phyloP scores from a whole-genome alignment of 495 filamentous ascomycete genomes.

The Chlorociboria aeruginascens region DNA sequence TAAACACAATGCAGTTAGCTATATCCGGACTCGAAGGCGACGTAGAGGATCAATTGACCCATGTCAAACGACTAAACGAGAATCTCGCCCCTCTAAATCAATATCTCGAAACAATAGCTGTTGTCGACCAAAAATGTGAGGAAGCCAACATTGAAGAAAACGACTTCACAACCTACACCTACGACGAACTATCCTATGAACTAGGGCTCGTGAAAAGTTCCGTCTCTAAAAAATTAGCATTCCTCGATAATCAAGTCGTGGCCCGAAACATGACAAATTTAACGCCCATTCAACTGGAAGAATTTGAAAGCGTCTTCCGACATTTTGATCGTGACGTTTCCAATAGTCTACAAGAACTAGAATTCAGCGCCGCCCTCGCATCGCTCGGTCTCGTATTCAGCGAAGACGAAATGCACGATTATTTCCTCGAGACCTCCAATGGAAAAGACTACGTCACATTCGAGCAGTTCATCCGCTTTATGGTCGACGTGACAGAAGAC shows the following conservation, averaged over 20 bases:
- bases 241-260: conserved; percentile 93
- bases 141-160: conserved; percentile 99
- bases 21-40: conserved; percentile 93
- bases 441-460: conserved; percentile 73
- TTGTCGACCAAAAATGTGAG: conserved; percentile 73
- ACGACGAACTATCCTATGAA: conserved; percentile 93
- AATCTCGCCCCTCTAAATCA: conserved; percentile 79
- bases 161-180: conserved; percentile 95
- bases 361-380: conserved; percentile 89
- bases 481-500: conserved; percentile 97
- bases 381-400: conserved; percentile 89
- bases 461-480: conserved; percentile 97
- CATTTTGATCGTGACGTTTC: conserved; percentile 93
- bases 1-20: conserved; percentile 85
- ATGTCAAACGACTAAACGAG: conserved; percentile 67
- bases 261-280: conserved; percentile 98
- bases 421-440: conserved; percentile 70
- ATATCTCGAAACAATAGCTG: conserved; percentile 72
- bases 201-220: conserved; percentile 79
- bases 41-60: conserved; percentile 81
- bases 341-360: conserved; percentile 84
- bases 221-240: conserved; percentile 88
- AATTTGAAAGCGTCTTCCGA: conserved; percentile 94
- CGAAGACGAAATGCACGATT: conserved; percentile 91
- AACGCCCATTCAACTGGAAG: conserved; percentile 93